Evolutionary conservation across 495 filamentous ascomycete genomes (phyloP), one percentile per base, ranked within the genome.

Genomic region (Lasiosphaeria hispida): DNA sequence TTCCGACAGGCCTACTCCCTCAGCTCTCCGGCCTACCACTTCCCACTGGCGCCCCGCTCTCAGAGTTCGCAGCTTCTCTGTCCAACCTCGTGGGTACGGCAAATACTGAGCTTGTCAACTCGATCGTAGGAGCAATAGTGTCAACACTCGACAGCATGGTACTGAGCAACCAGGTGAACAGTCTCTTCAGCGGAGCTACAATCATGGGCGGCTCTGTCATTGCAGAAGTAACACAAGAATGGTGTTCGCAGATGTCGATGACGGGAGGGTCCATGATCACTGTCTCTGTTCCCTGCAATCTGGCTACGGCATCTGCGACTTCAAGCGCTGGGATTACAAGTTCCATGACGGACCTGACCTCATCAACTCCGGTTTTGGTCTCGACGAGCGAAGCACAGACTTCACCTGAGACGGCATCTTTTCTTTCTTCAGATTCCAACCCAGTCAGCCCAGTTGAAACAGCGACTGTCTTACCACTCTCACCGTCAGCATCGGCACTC

Each of bases 231-330:
- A 53, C 35, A 15, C 35, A 36, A 17, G 18, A 43, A 39, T 41
- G 30, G 30, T 64, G 59, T 39, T 64, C 62, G 8, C 8, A n/a
- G 18, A 15, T 64, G 19, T 51, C 49, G 9, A 47, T 61, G 13
- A 18, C 61, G 8, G 54, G 55, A 30, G 49, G 41, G 38, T 44
- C 59, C 13, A 35, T 59, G 43, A 35, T 61, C 18, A 52, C 54
- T 0, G 38, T 63, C 1, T 50, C 60, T 10, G 45, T 63, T 38
- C 30, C 50, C 7, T 63, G 56, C 38, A 34, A 30, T 19, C 38
- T 57, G n/a, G n/a, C 40, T 5, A 13, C 14, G 14, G 15, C 33
- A 19, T 15, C 48, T 23, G 49, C 13, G 41, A 17, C 3, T n/a
- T n/a, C n/a, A n/a, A n/a, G n/a, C n/a, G n/a, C n/a, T n/a, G n/a